phyloP scores from a whole-genome alignment of 2,329 filamentous ascomycete species.

The Ceratocystis colombiana region DNA sequence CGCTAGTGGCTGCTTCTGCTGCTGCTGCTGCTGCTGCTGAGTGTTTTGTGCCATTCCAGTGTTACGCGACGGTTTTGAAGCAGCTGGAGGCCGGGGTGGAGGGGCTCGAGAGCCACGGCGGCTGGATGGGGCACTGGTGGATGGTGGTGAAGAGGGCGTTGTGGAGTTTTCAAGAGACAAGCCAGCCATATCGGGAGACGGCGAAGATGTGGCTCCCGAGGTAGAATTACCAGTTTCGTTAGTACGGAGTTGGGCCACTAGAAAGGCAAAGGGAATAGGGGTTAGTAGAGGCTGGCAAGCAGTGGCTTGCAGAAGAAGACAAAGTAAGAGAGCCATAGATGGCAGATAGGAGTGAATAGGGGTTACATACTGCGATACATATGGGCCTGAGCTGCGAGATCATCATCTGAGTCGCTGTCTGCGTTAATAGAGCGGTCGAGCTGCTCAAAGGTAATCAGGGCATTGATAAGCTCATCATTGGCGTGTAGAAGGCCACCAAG shows the following conservation, averaged over 20 bases:
- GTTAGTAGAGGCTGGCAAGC: conserved; percentile 28
- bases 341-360: conserved; percentile 12
- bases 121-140: conserved; percentile 27
- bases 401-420: conserved; percentile 61
- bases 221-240: conserved; percentile 39
- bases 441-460: conserved; percentile 89
- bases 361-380: conserved; percentile 47
- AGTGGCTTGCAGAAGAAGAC: conserved; percentile 10
- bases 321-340: conserved; percentile 20
- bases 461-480: conserved; percentile 90
- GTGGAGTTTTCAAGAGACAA: conserved; percentile 31
- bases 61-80: conserved; percentile 39
- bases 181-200: conserved; percentile 38
- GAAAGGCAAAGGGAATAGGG: neutral
- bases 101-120: conserved; percentile 28
- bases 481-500: conserved; percentile 83
- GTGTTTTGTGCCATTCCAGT: no score
- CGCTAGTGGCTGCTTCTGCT: conserved; percentile 31
- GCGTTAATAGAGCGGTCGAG: conserved; percentile 76
- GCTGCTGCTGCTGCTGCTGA: conserved; percentile 29
- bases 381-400: conserved; percentile 55
- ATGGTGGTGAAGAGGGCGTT: conserved; percentile 37
- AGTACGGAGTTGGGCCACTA: conserved; percentile 44
- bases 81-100: conserved; percentile 40
- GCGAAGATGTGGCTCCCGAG: conserved; percentile 36